phyloP scores from a whole-genome alignment of 164 flowering plant species.

The Chimonanthus praecox region DNA sequence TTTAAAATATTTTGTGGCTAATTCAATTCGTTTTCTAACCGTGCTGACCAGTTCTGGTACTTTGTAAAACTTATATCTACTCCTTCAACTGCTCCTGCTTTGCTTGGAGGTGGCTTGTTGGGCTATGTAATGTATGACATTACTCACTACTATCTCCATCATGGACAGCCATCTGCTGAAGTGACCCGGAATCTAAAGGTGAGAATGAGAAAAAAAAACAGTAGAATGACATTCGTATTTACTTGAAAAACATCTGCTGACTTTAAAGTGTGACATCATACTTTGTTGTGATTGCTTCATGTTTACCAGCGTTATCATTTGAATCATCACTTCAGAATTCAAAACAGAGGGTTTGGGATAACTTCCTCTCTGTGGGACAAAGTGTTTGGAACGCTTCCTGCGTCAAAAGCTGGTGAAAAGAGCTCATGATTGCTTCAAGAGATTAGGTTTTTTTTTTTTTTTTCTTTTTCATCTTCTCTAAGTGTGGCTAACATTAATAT shows the following conservation, averaged over 20 bases:
- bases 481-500: too few relatives aligned
- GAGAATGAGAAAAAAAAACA: slow-evolving; percentile 1
- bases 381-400: slow-evolving; percentile 82
- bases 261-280: not conserved
- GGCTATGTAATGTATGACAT: slow-evolving; percentile 90
- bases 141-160: slow-evolving; percentile 93
- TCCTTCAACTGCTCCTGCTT: slow-evolving; percentile 67
- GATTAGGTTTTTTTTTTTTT: too few relatives aligned
- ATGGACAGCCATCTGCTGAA: slow-evolving; percentile 68
- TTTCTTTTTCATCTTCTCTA: too few relatives aligned
- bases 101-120: slow-evolving; percentile 79
- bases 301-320: slow-evolving; percentile 74
- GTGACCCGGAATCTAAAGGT: slow-evolving; percentile 69
- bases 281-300: slow-evolving; percentile 1
- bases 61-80: slow-evolving; percentile 50
- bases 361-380: slow-evolving; percentile 86
- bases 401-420: slow-evolving; percentile 32
- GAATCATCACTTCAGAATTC: slow-evolving; percentile 90
- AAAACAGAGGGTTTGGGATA: slow-evolving; percentile 83
- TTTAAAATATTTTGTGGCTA: too few relatives aligned
- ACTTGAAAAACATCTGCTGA: not conserved
- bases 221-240: too few relatives aligned
- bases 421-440: slow-evolving; percentile 19
- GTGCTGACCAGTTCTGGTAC: slow-evolving; percentile 63
- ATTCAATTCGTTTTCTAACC: too few relatives aligned